A percentile compares a stretch with the other conserved stretches of the same genome.
These are phyloP conservation scores for Neolentinus lepideus DNA, from an alignment of 1,284 basidiomycete genomes.

Conservation along the genomic window DNA sequence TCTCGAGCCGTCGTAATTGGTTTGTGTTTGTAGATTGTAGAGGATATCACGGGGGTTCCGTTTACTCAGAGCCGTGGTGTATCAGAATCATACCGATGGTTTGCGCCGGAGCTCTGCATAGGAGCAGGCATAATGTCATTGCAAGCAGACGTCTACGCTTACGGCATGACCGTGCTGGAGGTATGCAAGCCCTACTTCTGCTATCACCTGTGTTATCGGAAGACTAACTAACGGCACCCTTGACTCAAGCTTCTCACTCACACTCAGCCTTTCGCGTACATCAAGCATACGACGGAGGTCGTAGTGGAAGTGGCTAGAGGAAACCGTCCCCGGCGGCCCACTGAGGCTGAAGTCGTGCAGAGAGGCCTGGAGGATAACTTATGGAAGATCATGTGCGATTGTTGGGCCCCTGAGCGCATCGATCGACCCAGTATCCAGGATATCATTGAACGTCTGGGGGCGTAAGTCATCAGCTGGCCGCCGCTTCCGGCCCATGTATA, in stretches of 20 bases:
- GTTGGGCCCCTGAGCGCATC: conserved; percentile 31
- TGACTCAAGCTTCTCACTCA: conserved; percentile 39
- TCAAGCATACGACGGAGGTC: conserved; percentile 42
- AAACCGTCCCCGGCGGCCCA: conserved; percentile 34
- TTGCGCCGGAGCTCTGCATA: conserved; percentile 48
- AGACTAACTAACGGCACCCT: not conserved
- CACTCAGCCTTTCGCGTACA: conserved; percentile 36
- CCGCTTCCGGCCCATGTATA: no score
- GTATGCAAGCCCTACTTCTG: conserved; percentile 19
- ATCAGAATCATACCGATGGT: conserved; percentile 41
- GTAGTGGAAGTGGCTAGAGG: conserved; percentile 35
- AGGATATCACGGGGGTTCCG: conserved; percentile 42
- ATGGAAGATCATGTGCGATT: conserved; percentile 36
- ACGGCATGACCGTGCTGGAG: conserved; percentile 49
- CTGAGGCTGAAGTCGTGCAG: conserved; percentile 21
- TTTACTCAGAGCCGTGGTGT: conserved; percentile 46
- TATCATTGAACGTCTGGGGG: conserved; percentile 17
- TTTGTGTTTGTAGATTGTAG: conserved; percentile 33
- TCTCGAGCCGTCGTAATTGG: conserved; percentile 1
- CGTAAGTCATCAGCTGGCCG: no score
- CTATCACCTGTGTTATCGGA: not conserved
- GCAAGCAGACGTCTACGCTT: conserved; percentile 45
- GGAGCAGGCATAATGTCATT: conserved; percentile 39
- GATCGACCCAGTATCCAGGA: conserved; percentile 35
- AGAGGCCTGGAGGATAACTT: conserved; percentile 40